Conservation (phyloP, 345 rosid genomes). For the Euphorbia tirucalli region DNA sequence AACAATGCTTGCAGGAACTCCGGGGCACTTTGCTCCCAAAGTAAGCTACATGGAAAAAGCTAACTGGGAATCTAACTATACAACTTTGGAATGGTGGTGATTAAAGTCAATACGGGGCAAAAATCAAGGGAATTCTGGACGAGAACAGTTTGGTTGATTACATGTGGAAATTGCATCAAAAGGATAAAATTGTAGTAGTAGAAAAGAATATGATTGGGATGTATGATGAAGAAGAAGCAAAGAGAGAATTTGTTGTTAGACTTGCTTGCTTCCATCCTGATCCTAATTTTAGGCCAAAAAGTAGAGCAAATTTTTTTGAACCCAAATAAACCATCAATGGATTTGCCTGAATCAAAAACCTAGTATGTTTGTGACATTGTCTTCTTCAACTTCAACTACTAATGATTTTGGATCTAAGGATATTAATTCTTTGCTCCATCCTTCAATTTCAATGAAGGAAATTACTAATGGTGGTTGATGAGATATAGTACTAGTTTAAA, state of each 20-base stretch:
- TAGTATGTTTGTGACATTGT: constrained; percentile 13
- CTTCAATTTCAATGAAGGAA: background rate
- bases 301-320: constrained; percentile 39
- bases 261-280: constrained; percentile 39
- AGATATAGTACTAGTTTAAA: no score
- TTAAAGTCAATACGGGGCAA: constrained; percentile 39
- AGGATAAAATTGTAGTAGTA: constrained; percentile 20
- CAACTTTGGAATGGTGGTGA: constrained; percentile 35
- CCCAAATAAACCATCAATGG: constrained; percentile 34
- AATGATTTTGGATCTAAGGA: constrained; percentile 4
- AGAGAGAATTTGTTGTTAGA: constrained; percentile 27
- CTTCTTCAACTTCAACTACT: constrained; percentile 16
- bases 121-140: constrained; percentile 31
- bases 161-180: constrained; percentile 29
- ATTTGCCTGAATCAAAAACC: constrained; percentile 34
- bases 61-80: constrained; percentile 33
- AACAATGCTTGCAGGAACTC: constrained; percentile 45
- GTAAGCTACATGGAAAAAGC: constrained; percentile 34
- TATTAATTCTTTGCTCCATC: background rate
- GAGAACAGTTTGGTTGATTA: constrained; percentile 39
- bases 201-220: constrained; percentile 23
- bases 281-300: constrained; percentile 25
- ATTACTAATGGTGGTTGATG: no score
- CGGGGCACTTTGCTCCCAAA: constrained; percentile 40
- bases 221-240: constrained; percentile 29